A percentile compares a stretch with the other conserved stretches of the same genome.
Conservation (phyloP, 257 asterid species). For the Parsonsia alboflavescens region DNA sequence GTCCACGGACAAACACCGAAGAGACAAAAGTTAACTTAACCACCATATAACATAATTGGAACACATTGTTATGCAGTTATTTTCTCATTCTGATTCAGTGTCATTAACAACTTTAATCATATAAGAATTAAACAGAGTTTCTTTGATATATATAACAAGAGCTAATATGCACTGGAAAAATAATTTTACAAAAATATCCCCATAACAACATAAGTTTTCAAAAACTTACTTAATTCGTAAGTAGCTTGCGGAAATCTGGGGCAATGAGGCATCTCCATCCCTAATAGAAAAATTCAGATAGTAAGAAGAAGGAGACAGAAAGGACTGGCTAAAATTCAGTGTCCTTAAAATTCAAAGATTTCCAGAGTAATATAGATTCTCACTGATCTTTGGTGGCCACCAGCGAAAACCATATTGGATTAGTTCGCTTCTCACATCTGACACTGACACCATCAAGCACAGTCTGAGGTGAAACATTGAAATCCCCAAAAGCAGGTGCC, state of each 20-base stretch:
- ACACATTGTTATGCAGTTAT: background rate
- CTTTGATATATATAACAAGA: background rate
- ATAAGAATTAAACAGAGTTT: background rate
- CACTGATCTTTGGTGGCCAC: constrained; percentile 78
- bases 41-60: background rate
- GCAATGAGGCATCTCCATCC: constrained; percentile 69
- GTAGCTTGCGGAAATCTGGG: constrained; percentile 84
- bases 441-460: constrained; percentile 60
- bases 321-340: constrained; percentile 9
- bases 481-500: constrained; percentile 48
- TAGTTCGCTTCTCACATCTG: constrained; percentile 46
- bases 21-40: background rate
- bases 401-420: constrained; percentile 89
- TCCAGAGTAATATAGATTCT: constrained; percentile 27
- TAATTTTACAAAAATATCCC: background rate
- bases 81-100: no score
- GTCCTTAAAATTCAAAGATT: constrained; percentile 7
- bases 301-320: constrained; percentile 22
- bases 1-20: background rate
- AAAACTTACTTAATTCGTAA: constrained; percentile 78
- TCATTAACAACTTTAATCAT: background rate
- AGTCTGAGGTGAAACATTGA: constrained; percentile 59
- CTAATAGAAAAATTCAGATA: constrained; percentile 39
- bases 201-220: constrained; percentile 8
- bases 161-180: background rate